Conservation (phyloP, 768 basidiomycete genomes). For the Russula griseocarnosa region DNA sequence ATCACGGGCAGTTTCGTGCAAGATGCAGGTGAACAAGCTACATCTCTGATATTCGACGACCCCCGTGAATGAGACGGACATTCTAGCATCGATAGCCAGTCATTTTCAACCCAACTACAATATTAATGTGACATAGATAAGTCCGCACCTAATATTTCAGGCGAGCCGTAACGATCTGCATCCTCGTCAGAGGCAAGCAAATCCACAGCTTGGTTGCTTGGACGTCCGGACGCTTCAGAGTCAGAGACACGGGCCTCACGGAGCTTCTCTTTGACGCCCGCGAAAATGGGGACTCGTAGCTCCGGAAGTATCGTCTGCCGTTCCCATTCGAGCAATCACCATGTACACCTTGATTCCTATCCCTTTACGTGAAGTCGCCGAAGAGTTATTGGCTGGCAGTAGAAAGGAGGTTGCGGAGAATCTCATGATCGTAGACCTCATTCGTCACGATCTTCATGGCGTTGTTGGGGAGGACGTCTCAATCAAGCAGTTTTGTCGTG, state of each 20-base stretch:
- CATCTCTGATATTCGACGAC: neutral
- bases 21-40: neutral
- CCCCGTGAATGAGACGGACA: neutral
- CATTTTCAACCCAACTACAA: neutral
- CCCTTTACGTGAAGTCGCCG: constrained; percentile 62
- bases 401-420: constrained; percentile 94
- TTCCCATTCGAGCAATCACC: neutral
- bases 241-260: constrained; percentile 6
- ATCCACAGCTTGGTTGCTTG: neutral
- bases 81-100: neutral
- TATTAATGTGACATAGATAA: no score
- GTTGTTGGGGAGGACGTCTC: constrained; percentile 77
- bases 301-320: constrained; percentile 14
- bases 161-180: neutral
- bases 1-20: neutral
- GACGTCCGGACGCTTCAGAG: neutral
- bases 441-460: constrained; percentile 85
- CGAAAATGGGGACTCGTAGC: constrained; percentile 41
- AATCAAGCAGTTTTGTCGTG: constrained; percentile 78
- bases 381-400: constrained; percentile 57
- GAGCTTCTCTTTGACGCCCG: constrained; percentile 43
- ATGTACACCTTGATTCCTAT: neutral
- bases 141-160: neutral
- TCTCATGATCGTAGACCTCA: constrained; percentile 96
- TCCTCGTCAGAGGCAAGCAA: neutral